Conservation (phyloP, 2,329 filamentous ascomycete species). For the Juglanconis oblonga region DNA sequence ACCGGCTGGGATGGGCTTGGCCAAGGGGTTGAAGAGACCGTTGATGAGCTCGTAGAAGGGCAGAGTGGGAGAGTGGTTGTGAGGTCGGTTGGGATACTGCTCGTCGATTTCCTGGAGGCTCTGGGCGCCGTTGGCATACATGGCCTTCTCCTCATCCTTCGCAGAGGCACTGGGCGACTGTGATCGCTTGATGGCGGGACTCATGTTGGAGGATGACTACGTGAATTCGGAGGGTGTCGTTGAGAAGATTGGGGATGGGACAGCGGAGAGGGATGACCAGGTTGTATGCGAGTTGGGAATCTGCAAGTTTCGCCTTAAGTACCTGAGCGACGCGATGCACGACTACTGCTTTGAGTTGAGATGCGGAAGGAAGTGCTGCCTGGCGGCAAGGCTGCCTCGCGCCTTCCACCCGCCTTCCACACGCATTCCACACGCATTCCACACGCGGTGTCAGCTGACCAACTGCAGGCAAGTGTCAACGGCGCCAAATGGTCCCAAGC, state of each 20-base stretch:
- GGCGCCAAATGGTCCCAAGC: no score
- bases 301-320: no score
- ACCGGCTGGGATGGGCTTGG: conserved; percentile 62
- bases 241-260: background rate
- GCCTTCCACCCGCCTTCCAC: no score
- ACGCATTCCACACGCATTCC: no score
- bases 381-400: no score
- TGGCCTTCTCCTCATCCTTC: conserved; percentile 47
- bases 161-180: conserved; percentile 38
- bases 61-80: conserved; percentile 75
- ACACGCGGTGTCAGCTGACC: no score
- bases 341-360: no score
- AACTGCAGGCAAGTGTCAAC: no score
- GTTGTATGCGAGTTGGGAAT: no score
- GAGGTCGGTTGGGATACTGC: conserved; percentile 70
- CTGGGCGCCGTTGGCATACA: conserved; percentile 42
- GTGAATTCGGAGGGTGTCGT: background rate
- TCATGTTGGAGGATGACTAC: conserved; percentile 28
- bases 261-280: no score
- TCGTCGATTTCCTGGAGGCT: conserved; percentile 41
- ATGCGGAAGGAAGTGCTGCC: no score
- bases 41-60: conserved; percentile 78
- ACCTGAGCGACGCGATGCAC: no score
- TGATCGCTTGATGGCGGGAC: conserved; percentile 24
- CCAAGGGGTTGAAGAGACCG: conserved; percentile 76